Evolutionary conservation across 2,329 filamentous ascomycete species (phyloP), one percentile per base, ranked within the genome.

Genomic region (Cyphellophora attinorum): DNA sequence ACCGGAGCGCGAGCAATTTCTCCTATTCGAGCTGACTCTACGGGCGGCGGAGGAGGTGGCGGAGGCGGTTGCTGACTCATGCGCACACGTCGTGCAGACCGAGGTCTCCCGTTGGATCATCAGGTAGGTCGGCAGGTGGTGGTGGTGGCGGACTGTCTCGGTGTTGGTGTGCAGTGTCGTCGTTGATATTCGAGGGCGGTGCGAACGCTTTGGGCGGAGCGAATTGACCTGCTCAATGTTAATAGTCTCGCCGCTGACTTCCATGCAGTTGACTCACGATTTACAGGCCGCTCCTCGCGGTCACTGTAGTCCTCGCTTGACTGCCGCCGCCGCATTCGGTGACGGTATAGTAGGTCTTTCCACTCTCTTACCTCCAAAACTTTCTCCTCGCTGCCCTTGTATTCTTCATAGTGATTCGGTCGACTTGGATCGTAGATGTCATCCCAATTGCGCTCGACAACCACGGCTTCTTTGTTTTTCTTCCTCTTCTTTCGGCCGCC

Each of bases 371-470:
- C 73, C 54, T 93, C 85, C 12, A 72, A 65, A 39, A 88, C 74
- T 53, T 84, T 81, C 60, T 93, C 86, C 39, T 93, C 85, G 51
- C 85, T 91, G 40, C 78, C 70, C 40, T 83, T 72, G 54, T 91
- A 95, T 51, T 89, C 82, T 36, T 88, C 81, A 32, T 89, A 82
- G 46, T 79, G 86, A 27, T 84, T 93, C 6, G 88, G 86, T 25
- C 82, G 67, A 8, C 80, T 68, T 1, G 85, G 84, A 51, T 94
- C 88, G 55, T 94, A 95, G 15, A 91, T 74, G 54, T 93, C 85
- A 55, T 93, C 82, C 86, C 86, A 95, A 53, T 93, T 79, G n/a
- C 70, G 61, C 4, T 61, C 58, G 18, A 70, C 58, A 30, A 67
- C 65, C 44, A 72, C 69, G 5, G 30, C 29, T 40, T 76, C 71